A percentile compares a stretch with the other conserved stretches of the same genome.
Evolutionary conservation across 345 rosid species (phyloP).

Genomic region (Adansonia digitata): DNA sequence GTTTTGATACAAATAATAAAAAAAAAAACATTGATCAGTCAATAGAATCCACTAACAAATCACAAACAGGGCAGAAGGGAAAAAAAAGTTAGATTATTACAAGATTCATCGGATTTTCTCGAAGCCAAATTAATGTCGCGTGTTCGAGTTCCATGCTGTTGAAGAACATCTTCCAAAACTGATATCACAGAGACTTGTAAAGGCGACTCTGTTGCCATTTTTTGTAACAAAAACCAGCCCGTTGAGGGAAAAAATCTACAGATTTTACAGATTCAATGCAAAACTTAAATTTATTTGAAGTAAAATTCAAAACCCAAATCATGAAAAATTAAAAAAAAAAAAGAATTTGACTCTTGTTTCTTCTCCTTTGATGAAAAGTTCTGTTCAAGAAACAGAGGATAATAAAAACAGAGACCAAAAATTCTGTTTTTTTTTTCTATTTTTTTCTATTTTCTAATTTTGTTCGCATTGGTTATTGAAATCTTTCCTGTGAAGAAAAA

Average conservation of each 20-base stretch:
- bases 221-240: background rate
- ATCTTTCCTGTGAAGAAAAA: background rate
- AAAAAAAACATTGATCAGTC: background rate
- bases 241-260: background rate
- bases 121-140: constrained; percentile 42
- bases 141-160: constrained; percentile 43
- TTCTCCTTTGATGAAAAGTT: background rate
- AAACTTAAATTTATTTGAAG: background rate
- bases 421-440: constrained; percentile 16
- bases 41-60: background rate
- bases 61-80: background rate
- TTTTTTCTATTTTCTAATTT: constrained; percentile 26
- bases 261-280: background rate
- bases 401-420: constrained; percentile 1
- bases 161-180: constrained; percentile 72
- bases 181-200: constrained; percentile 53
- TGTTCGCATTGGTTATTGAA: background rate
- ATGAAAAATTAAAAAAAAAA: background rate
- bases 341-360: background rate
- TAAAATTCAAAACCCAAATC: background rate
- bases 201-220: constrained; percentile 54
- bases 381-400: constrained; percentile 13
- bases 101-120: constrained; percentile 60
- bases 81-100: constrained; percentile 36
- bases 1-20: background rate